These are phyloP conservation scores for Vigna radiata DNA, from an alignment of 306 rosid genomes.

Conservation along the genomic window DNA sequence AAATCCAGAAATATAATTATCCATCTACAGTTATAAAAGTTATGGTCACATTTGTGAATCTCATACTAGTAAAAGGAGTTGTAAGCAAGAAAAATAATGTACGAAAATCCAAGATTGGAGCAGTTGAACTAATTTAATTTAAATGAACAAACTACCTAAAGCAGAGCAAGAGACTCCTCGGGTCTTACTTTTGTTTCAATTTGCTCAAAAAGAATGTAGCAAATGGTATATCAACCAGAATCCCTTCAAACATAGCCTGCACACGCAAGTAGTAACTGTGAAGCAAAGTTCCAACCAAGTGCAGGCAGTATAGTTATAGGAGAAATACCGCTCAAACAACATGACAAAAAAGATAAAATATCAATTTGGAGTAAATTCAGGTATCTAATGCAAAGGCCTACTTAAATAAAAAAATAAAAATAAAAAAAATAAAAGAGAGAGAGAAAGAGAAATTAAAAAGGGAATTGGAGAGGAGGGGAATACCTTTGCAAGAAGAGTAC, in stretches of 20 bases:
- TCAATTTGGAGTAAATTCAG: constrained; percentile 17
- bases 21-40: not conserved
- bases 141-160: constrained; percentile 32
- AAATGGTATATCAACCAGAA: constrained; percentile 96
- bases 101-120: constrained; percentile 24
- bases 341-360: constrained; percentile 21
- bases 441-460: not conserved
- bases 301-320: constrained; percentile 2
- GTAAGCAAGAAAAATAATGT: constrained; percentile 17
- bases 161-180: constrained; percentile 44
- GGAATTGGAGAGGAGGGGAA: not conserved
- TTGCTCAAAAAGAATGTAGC: constrained; percentile 98
- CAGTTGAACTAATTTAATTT: constrained; percentile 27
- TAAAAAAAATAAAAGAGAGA: too few relatives aligned
- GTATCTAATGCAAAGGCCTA: constrained; percentile 19
- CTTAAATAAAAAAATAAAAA: not conserved
- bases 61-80: constrained; percentile 34
- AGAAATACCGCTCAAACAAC: constrained; percentile 4
- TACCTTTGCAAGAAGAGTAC: constrained; percentile 96
- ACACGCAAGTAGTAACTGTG: constrained; percentile 29
- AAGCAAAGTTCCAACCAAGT: constrained; percentile 36
- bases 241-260: constrained; percentile 99
- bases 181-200: constrained; percentile 91
- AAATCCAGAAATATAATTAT: constrained; percentile 23
- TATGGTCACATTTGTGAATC: constrained; percentile 13